Conservation (phyloP, 768 basidiomycete genomes). For the Mycena polygramma region DNA sequence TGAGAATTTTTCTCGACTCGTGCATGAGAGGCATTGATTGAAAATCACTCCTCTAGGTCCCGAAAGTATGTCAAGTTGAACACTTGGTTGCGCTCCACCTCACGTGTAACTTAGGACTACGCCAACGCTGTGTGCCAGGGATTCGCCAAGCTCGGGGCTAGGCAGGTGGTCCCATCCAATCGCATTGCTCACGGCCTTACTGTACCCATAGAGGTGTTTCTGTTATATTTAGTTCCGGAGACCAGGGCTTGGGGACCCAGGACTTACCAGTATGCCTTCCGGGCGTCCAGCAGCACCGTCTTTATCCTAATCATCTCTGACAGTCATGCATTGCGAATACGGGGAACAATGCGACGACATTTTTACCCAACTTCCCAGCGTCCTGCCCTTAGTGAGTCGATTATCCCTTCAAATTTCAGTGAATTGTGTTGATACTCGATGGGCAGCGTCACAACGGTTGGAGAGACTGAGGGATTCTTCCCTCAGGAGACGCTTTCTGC, state of each 20-base stretch:
- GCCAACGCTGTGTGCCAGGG: conserved; percentile 54
- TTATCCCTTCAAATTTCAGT: neutral
- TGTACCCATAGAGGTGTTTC: conserved; percentile 45
- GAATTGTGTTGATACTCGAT: conserved; percentile 15
- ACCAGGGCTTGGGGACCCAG: conserved; percentile 54
- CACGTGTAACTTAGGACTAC: conserved; percentile 53
- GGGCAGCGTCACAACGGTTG: conserved; percentile 32
- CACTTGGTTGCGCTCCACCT: neutral
- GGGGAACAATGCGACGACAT: conserved; percentile 45
- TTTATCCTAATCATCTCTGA: conserved; percentile 39
- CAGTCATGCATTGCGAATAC: conserved; percentile 43
- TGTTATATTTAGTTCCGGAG: conserved; percentile 57
- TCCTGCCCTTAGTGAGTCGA: conserved; percentile 37
- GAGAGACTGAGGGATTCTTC: conserved; percentile 14
- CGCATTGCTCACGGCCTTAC: neutral
- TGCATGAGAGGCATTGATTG: too few species aligned
- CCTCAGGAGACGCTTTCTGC: conserved; percentile 11
- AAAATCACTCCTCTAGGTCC: conserved; percentile 13
- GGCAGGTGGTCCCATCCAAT: conserved; percentile 34
- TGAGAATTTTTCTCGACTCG: neutral
- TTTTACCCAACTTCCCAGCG: conserved; percentile 47
- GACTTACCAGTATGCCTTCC: conserved; percentile 46
- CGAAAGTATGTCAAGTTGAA: neutral
- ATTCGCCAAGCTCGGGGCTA: conserved; percentile 59
- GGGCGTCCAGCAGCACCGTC: conserved; percentile 43